Conservation (phyloP, 331 rosid genomes). For the Rhamnella rubrinervis region DNA sequence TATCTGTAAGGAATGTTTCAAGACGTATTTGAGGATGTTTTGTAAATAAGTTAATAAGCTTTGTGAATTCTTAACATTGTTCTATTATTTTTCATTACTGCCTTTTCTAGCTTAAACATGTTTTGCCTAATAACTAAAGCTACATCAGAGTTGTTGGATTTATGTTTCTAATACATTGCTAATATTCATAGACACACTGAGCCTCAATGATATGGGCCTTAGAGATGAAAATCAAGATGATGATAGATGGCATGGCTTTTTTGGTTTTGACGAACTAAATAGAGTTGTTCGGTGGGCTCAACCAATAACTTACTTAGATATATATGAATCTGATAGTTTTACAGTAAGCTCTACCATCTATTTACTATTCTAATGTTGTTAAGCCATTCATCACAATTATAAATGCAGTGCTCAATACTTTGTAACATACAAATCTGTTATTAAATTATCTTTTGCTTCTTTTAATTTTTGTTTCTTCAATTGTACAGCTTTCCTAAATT, state of each 20-base stretch:
- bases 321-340: conserved; percentile 67
- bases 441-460: background rate
- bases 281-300: conserved; percentile 80
- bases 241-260: conserved; percentile 80
- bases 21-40: too few species aligned
- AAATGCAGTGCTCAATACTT: background rate
- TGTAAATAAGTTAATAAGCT: too few species aligned
- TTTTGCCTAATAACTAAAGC: background rate
- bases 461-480: background rate
- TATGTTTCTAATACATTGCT: conserved; percentile 12
- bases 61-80: too few species aligned
- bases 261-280: conserved; percentile 50
- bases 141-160: background rate
- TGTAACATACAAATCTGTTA: background rate
- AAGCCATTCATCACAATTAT: background rate
- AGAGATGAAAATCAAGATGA: conserved; percentile 64
- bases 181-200: conserved; percentile 49
- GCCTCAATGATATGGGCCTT: conserved; percentile 79
- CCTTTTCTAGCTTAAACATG: background rate
- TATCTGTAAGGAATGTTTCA: too few species aligned
- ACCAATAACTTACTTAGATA: conserved; percentile 75
- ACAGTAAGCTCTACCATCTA: conserved; percentile 50
- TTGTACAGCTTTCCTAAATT: background rate
- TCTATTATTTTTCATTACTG: too few species aligned
- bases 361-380: background rate